phyloP scores from a whole-genome alignment of 2,329 filamentous ascomycete species.

The Colletotrichum trifolii region DNA sequence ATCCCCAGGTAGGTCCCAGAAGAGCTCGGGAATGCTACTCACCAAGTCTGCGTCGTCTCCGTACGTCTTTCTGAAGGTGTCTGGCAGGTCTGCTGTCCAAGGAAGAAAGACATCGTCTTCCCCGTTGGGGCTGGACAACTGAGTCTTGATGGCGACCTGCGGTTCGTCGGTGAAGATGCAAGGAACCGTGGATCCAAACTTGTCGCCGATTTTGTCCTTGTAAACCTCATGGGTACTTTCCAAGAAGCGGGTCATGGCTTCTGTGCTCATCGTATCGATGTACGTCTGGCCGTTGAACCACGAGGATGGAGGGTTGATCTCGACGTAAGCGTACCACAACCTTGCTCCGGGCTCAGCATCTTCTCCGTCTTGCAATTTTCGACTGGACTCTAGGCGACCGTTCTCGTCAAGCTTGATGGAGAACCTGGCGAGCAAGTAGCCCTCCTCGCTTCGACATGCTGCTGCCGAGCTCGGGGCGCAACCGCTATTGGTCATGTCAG shows the following conservation, averaged over 20 bases:
- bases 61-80: conserved; percentile 42
- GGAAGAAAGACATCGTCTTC: conserved; percentile 44
- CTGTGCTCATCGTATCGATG: conserved; percentile 43
- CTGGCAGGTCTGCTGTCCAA: conserved; percentile 44
- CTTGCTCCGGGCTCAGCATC: conserved; percentile 35
- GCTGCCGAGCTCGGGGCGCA: conserved; percentile 30
- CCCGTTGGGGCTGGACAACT: conserved; percentile 40
- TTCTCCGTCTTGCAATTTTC: conserved; percentile 38
- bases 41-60: conserved; percentile 39
- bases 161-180: conserved; percentile 49
- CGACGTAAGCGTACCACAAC: conserved; percentile 47
- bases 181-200: conserved; percentile 43
- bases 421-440: conserved; percentile 42
- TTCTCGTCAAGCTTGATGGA: conserved; percentile 40
- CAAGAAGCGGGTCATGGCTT: conserved; percentile 44
- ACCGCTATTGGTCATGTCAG: not conserved
- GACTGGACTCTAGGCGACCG: conserved; percentile 40
- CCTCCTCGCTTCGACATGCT: conserved; percentile 40
- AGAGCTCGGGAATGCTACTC: conserved; percentile 41
- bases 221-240: conserved; percentile 45
- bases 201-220: conserved; percentile 43
- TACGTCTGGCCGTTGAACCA: conserved; percentile 48
- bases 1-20: conserved; percentile 45
- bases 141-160: conserved; percentile 45
- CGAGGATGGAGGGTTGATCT: conserved; percentile 41